A percentile compares a stretch with the other conserved stretches of the same genome.
phyloP scores from a whole-genome alignment of 2,329 filamentous ascomycete genomes.

The Cladosporium cucumerinum region DNA sequence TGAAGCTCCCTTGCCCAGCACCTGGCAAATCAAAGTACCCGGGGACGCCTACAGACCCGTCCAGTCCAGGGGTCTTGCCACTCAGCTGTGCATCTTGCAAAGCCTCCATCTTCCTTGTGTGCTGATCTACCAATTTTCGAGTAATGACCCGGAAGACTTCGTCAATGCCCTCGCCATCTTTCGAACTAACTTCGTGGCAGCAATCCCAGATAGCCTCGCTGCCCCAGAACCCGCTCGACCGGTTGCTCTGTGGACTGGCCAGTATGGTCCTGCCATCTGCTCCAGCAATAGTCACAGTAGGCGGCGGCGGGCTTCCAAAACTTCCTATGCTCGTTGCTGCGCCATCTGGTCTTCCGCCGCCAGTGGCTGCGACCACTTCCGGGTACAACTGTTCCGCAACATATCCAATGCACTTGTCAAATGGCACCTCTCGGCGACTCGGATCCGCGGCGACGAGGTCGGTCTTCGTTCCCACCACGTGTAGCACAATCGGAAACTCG shows the following conservation, averaged over 20 bases:
- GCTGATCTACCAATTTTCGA: constrained; percentile 75
- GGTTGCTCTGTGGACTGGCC: constrained; percentile 42
- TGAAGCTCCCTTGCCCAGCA: constrained; percentile 56
- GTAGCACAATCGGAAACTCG: constrained; percentile 71
- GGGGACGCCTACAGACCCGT: constrained; percentile 31
- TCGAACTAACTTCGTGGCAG: constrained; percentile 93
- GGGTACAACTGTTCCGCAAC: constrained; percentile 88
- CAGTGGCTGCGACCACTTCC: constrained; percentile 35
- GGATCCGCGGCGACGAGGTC: constrained; percentile 88
- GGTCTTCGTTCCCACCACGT: constrained; percentile 92
- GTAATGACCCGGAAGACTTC: constrained; percentile 92
- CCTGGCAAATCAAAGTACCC: constrained; percentile 49
- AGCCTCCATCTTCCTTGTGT: constrained; percentile 53
- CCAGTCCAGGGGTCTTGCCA: constrained; percentile 45
- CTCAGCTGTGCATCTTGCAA: constrained; percentile 35
- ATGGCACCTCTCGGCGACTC: constrained; percentile 74
- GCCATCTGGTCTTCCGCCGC: constrained; percentile 17
- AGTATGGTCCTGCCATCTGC: constrained; percentile 4
- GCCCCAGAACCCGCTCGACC: constrained; percentile 77
- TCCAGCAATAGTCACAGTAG: background rate
- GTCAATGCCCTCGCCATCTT: constrained; percentile 91
- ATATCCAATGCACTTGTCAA: constrained; percentile 93
- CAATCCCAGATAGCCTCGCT: constrained; percentile 88
- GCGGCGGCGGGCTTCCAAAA: constrained; percentile 10
- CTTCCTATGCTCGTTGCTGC: constrained; percentile 7